Base-by-base conservation (phyloP, 306 rosid genomes). In the Urtica urens region DNA sequence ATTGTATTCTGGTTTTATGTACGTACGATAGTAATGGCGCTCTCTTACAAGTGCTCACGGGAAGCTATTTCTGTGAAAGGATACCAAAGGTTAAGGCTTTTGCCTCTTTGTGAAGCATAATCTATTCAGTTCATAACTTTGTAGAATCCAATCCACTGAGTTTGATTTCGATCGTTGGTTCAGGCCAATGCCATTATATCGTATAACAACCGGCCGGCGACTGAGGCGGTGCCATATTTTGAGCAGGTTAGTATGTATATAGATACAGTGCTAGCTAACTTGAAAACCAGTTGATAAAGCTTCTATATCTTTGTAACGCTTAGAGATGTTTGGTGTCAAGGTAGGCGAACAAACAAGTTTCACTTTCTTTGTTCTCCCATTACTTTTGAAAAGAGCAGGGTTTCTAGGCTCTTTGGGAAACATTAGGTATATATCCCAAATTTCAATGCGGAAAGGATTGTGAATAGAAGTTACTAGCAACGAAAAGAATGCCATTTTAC, bases 221-320 rank as follows among this genome's bases (percentile, higher is more conserved):
- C 95, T 5, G 92, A 85, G 71, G 99, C 99, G 14, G 95, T 90
- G 54, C 99, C 99, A 42, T 82, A 79, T 87, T 85, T 90, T 71
- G 99, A 79, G 80, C 99, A 77, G 97, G 97, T 90, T 62, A 62
- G n/a, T 41, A 24, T 23, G 49, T 51, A 4, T 13, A 20, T 51
- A 11, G 43, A 19, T 34, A 28, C 54, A 49, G 24, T 6, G 25
- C 27, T 41, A 17, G 14, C 23, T 35, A 18, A 34, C 38, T 35
- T 24, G 18, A 10, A 7, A 6, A 6, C 25, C 19, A 18, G 21
- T 41, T 8, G 20, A 18, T 41, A 24, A 6, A 7, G 10, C 8
- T 23, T 18, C 37, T 38, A 13, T 23, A 3, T 53, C 31, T 23
- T 14, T 13, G 3, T 35, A 6, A 17, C 21, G 29, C 24, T 31